Evolutionary conservation across 768 basidiomycete species (phyloP), one percentile per base, ranked within the genome.

Genomic region (Leccinum olivaceopallidum): DNA sequence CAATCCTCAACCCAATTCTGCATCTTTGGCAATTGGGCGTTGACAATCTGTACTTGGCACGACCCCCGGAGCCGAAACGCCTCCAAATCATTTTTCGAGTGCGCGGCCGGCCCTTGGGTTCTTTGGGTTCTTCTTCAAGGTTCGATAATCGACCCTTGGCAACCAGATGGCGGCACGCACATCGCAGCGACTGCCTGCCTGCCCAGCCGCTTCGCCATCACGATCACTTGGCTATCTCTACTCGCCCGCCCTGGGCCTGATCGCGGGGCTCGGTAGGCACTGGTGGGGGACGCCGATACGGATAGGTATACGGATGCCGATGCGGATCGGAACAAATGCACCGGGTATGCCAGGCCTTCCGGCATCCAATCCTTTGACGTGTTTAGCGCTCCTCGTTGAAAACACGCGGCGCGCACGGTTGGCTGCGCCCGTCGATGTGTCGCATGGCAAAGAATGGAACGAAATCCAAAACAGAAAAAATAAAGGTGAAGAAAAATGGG

Each of bases 301-400:
- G 44, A 12, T 6, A 10, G 1, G 44, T 47, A 12, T 47, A 47
- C 44, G 44, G 5, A 47, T 12, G 44, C 44, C 20, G 44, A 47
- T 47, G 20, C 4, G n/a, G 44, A 20, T 47, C 44, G 44, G 44
- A 10, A 10, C 20, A 47, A 47, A 2, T 12, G 44, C 18, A 47
- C 20, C 12, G 44, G 44, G 44, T 20, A 47, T 20, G 44, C 20
- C 44, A 20, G 44, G 44, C 44, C 44, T 47, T 20, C n/a, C 20
- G 44, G 44, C 44, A 47, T 47, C 20, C 20, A 47, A 47, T 47
- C 44, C n/a, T 20, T 42, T 34, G 47, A 32, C 58, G 56, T 34
- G 49, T n/a, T 44, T 58, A 13, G 49, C 34, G 39, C 44, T 60
- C 66, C 68, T 71, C 69, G 55, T 66, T 71, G 69, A 64, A 69